Evolutionary conservation across 306 rosid genomes (phyloP).

Genomic region (Lupinus albus): DNA sequence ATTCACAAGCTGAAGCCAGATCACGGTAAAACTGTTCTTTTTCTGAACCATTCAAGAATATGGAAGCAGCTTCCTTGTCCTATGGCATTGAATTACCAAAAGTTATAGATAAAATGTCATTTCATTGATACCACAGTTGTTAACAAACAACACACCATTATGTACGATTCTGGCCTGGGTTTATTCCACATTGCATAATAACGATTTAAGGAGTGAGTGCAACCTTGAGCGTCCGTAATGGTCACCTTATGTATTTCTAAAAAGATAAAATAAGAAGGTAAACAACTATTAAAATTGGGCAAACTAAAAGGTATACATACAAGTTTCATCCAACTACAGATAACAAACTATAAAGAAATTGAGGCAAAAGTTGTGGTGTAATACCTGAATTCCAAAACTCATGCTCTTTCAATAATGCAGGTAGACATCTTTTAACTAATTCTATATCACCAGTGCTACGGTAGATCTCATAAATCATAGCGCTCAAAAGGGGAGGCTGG

Average conservation of each 20-base stretch:
- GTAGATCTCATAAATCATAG: conserved; percentile 81
- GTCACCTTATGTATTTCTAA: conserved; percentile 74
- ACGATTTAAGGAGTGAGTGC: conserved; percentile 61
- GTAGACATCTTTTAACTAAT: conserved; percentile 69
- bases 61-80: conserved; percentile 80
- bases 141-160: conserved; percentile 47
- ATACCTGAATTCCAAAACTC: conserved; percentile 92
- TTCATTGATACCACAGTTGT: conserved; percentile 21
- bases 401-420: conserved; percentile 77
- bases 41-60: conserved; percentile 50
- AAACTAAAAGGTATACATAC: conserved; percentile 27
- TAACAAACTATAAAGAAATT: conserved; percentile 8
- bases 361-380: conserved; percentile 18
- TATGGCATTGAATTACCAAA: conserved; percentile 37
- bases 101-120: conserved; percentile 17
- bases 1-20: conserved; percentile 78
- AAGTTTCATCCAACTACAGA: conserved; percentile 23
- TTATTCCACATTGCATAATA: conserved; percentile 90
- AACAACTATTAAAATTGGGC: conserved; percentile 6
- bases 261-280: conserved; percentile 33
- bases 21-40: conserved; percentile 70
- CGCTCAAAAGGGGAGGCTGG: conserved; percentile 95
- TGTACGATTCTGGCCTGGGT: conserved; percentile 85
- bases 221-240: conserved; percentile 59
- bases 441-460: conserved; percentile 60